Percentiles rank a stretch among this genome's conserved stretches.
phyloP scores from a whole-genome alignment of 805 yeast genomes.

The Pichia nakasei region DNA sequence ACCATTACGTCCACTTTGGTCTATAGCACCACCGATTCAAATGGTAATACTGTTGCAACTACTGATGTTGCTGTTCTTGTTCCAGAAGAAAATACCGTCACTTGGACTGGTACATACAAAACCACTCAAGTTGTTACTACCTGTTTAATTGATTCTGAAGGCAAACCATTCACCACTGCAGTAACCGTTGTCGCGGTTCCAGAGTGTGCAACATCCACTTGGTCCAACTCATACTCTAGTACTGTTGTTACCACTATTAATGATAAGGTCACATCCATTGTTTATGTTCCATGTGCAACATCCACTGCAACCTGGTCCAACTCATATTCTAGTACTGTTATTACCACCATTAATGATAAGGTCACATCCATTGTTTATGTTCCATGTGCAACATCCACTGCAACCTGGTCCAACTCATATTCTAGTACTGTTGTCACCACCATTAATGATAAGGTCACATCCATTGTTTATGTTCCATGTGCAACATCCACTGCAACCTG shows the following conservation, averaged over 20 bases:
- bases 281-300: background rate
- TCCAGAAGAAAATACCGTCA: background rate
- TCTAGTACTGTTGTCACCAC: background rate
- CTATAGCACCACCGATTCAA: background rate
- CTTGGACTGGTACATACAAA: background rate
- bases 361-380: constrained; percentile 2
- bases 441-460: background rate
- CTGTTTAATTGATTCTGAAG: background rate
- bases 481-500: background rate
- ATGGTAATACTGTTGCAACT: background rate
- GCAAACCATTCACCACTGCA: background rate
- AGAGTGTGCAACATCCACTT: background rate
- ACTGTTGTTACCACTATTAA: background rate
- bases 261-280: too few relatives aligned
- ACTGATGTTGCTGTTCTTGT: background rate
- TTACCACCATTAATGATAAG: background rate
- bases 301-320: background rate
- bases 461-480: constrained; percentile 1
- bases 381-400: background rate
- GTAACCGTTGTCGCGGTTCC: background rate
- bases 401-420: constrained; percentile 1
- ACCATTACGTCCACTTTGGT: background rate
- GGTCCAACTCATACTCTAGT: background rate
- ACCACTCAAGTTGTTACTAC: background rate
- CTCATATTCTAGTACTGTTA: background rate